Base-by-base conservation (phyloP, 2,329 filamentous ascomycete genomes). In the Juglanconis sp. region DNA sequence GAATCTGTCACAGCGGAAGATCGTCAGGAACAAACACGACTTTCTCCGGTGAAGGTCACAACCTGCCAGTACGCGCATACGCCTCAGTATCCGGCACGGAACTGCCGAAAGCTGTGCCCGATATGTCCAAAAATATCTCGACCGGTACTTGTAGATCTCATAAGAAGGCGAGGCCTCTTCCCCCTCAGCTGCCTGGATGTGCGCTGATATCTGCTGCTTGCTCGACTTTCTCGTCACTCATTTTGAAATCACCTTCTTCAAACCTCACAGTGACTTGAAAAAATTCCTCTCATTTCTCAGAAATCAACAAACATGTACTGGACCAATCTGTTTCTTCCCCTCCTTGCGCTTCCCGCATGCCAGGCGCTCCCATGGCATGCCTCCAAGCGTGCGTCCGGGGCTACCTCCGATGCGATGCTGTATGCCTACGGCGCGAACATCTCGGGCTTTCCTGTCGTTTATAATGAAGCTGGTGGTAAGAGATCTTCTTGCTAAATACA, bases 361-460 rank as follows among this genome's bases (percentile, higher is more conserved):
- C 57, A 32, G 50, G 57, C 34, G 6, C 42, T 54, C 31, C 50
- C 57, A 8, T 54, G 35, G 57, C 11, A 17, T 11, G 52, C 48
- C 44, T 15, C 17, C 44, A 58, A 58, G 50, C 52, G 44, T 30
- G 15, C 49, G 40, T 52, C 46, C 63, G 59, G 60, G 59, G 47
- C 60, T 52, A 58, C 53, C 53, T 57, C 62, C 57, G 61, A 32
- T 32, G 51, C 61, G 50, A 63, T 60, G 1, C 57, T 59, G 15
- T 59, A 59, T 24, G 57, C 57, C 30, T 59, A 59, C 35, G 57
- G 57, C 34, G 44, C 44, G 8, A 54, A 59, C 42, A 59, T 59
- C 38, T 59, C 57, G 10, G 57, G 50, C 10, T 49, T 35, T 9
- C 50, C 57, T 49, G 34, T 59, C 15, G 17, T 59, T 10, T 59